These are phyloP conservation scores for Lentinula sp. DNA, from an alignment of 768 basidiomycete species.

Conservation along the genomic window DNA sequence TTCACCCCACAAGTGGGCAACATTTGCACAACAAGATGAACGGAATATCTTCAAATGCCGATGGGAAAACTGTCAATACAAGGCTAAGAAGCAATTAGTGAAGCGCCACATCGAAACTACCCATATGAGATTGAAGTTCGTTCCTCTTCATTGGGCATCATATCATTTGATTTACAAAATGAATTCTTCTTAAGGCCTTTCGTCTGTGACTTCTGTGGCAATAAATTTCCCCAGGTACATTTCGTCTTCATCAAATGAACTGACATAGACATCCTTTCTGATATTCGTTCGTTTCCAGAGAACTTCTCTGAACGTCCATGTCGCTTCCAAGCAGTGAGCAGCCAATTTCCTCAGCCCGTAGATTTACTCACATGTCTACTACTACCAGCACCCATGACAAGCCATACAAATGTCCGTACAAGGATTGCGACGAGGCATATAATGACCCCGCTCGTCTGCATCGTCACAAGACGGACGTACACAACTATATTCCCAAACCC, in stretches of 20 bases:
- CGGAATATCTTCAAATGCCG: neutral
- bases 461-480: slow-evolving; percentile 47
- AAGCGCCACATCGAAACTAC: slow-evolving; percentile 63
- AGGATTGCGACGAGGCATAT: slow-evolving; percentile 44
- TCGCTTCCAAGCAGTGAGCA: slow-evolving; percentile 44
- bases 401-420: slow-evolving; percentile 46
- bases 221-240: slow-evolving; percentile 40
- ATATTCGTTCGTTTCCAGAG: slow-evolving; percentile 26
- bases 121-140: slow-evolving; percentile 56
- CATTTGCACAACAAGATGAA: neutral
- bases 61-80: slow-evolving; percentile 28
- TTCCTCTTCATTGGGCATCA: neutral
- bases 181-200: slow-evolving; percentile 34
- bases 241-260: neutral
- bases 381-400: slow-evolving; percentile 46
- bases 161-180: neutral
- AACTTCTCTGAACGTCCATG: slow-evolving; percentile 52
- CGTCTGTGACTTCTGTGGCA: slow-evolving; percentile 43
- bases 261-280: neutral
- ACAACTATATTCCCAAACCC: slow-evolving; percentile 48
- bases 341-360: neutral
- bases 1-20: neutral
- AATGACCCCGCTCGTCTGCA: slow-evolving; percentile 63
- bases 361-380: neutral
- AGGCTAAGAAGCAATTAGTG: slow-evolving; percentile 56